phyloP scores from a whole-genome alignment of 2,329 filamentous ascomycete genomes.

The Leptographium wingfieldii region DNA sequence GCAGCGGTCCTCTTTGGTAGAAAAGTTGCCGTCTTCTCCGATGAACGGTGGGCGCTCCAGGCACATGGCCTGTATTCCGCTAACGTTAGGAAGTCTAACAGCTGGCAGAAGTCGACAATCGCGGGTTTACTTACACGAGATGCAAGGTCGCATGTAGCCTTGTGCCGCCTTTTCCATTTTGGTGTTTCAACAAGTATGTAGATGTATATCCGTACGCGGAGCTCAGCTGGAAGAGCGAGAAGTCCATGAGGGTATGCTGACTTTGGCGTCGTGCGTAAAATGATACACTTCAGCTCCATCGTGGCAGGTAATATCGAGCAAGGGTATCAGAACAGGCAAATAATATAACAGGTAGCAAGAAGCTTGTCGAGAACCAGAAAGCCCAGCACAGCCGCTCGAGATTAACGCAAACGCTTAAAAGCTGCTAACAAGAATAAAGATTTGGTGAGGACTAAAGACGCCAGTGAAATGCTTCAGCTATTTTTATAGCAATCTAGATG shows the following conservation, averaged over 20 bases:
- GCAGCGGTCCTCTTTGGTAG: not conserved
- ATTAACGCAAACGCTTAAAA: not conserved
- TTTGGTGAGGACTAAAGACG: not conserved
- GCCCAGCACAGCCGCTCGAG: not conserved
- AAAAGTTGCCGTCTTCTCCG: not conserved
- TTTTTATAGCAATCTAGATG: not conserved
- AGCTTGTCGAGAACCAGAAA: not conserved
- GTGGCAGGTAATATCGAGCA: not conserved
- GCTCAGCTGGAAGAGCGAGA: not conserved
- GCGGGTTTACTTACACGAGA: not conserved
- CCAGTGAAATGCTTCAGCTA: not conserved
- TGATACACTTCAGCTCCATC: not conserved
- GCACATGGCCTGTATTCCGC: not conserved
- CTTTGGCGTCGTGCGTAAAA: not conserved
- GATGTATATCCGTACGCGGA: not conserved
- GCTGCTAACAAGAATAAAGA: not conserved
- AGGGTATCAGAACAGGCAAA: not conserved
- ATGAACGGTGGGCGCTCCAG: slow-evolving; percentile 5
- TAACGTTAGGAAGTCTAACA: not conserved
- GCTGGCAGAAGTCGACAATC: not conserved
- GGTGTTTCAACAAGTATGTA: not conserved
- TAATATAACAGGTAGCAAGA: not conserved
- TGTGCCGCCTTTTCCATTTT: slow-evolving; percentile 3
- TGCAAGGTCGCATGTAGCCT: not conserved
- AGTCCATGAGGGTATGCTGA: not conserved